phyloP scores from a whole-genome alignment of 352 stramenopile genomes.

The Globisporangium cylindrosporum region DNA sequence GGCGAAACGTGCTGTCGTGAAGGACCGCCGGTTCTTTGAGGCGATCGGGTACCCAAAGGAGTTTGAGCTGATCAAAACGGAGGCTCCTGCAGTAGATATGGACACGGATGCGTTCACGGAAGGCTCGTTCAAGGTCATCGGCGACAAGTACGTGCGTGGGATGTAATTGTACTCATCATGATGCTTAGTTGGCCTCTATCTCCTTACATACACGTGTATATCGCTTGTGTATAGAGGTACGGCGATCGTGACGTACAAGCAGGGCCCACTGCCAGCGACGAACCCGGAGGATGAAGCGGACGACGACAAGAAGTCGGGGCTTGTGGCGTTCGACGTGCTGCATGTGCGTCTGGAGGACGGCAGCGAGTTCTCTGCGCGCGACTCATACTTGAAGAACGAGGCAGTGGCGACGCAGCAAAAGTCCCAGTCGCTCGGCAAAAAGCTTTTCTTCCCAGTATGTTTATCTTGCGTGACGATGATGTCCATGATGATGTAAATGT shows the following conservation, averaged over 20 bases:
- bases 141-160: constrained; percentile 43
- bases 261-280: constrained; percentile 22
- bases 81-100: constrained; percentile 10
- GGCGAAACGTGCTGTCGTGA: constrained; percentile 70
- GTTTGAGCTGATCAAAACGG: constrained; percentile 31
- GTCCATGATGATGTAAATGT: not conserved
- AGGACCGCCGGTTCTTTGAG: constrained; percentile 72
- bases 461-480: not conserved
- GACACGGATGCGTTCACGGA: constrained; percentile 15
- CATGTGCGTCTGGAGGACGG: constrained; percentile 45
- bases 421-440: constrained; percentile 61
- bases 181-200: not conserved
- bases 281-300: constrained; percentile 14
- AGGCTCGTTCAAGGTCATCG: constrained; percentile 51
- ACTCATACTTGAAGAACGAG: constrained; percentile 56
- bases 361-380: constrained; percentile 54
- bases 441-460: constrained; percentile 57
- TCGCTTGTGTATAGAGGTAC: constrained; percentile 24
- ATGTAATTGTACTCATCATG: not conserved
- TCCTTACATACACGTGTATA: too few relatives aligned
- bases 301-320: constrained; percentile 23
- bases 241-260: constrained; percentile 50
- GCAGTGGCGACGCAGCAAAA: constrained; percentile 53
- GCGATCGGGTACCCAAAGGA: constrained; percentile 70
- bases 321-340: constrained; percentile 54